Percentiles rank a stretch among this genome's conserved stretches.
These are phyloP conservation scores for Hydrangea macrophylla DNA, from an alignment of 148 eudicot genomes.

Conservation along the genomic window DNA sequence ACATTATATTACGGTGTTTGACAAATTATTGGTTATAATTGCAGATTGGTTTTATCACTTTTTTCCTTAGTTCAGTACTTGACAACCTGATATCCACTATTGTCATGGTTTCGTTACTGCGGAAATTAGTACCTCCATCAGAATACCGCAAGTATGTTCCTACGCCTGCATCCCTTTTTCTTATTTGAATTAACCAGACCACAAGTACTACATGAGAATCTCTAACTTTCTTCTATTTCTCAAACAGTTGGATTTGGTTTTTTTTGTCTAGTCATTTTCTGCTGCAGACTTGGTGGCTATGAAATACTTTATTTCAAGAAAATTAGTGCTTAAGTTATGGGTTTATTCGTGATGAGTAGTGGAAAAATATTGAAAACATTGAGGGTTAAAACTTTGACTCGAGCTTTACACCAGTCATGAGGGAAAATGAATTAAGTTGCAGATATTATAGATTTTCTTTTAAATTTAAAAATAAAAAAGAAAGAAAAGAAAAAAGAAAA, in stretches of 20 bases:
- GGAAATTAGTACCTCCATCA: constrained; percentile 85
- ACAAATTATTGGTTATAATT: constrained; percentile 20
- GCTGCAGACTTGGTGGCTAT: background rate
- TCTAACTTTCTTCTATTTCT: background rate
- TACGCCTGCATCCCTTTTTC: background rate
- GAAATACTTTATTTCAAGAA: background rate
- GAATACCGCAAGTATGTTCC: constrained; percentile 91
- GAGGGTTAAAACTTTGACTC: too few relatives aligned
- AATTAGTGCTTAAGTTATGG: background rate
- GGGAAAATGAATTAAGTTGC: too few relatives aligned
- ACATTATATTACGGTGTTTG: background rate
- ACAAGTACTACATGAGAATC: background rate
- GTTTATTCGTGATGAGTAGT: background rate
- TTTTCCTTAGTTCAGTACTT: constrained; percentile 88
- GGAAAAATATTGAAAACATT: background rate
- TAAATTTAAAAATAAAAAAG: too few relatives aligned
- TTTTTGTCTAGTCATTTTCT: background rate
- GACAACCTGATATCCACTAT: constrained; percentile 97
- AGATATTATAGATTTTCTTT: too few relatives aligned
- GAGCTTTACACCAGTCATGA: too few relatives aligned
- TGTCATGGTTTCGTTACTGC: constrained; percentile 90
- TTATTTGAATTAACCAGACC: background rate
- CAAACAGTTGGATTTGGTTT: background rate
- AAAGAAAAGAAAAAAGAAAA: too few relatives aligned
- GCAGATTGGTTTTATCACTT: constrained; percentile 97